A percentile compares a stretch with the other conserved stretches of the same genome.
Evolutionary conservation across 805 yeast species (phyloP).

Genomic region (Yarrowia sp.): DNA sequence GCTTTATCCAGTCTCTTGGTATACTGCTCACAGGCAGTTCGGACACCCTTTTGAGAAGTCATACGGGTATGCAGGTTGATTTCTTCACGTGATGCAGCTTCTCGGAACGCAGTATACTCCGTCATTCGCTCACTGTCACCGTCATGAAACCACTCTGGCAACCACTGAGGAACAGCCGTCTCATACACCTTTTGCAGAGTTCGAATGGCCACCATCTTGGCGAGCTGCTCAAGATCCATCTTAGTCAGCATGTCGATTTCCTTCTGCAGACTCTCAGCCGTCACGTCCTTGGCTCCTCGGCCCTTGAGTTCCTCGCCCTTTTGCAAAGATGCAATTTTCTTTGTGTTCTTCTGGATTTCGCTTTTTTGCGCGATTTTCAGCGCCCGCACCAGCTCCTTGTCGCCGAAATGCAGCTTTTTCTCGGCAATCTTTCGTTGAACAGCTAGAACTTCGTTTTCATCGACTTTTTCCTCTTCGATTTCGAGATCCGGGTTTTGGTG

Average conservation of each 20-base stretch:
- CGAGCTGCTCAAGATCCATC: conserved; percentile 28
- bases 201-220: neutral
- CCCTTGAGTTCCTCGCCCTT: conserved; percentile 4
- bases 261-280: neutral
- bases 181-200: conserved; percentile 30
- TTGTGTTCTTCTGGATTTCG: neutral
- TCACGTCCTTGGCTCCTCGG: conserved; percentile 10
- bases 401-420: conserved; percentile 15
- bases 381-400: conserved; percentile 3
- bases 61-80: conserved; percentile 34
- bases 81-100: conserved; percentile 17
- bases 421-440: conserved; percentile 2
- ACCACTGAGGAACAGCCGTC: conserved; percentile 20
- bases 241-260: conserved; percentile 32
- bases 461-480: conserved; percentile 2
- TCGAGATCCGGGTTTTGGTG: conserved; percentile 14
- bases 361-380: conserved; percentile 12
- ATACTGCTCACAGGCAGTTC: conserved; percentile 26
- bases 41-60: conserved; percentile 30
- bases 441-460: neutral
- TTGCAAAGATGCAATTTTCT: neutral
- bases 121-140: conserved; percentile 28
- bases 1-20: conserved; percentile 29
- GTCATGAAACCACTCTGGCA: conserved; percentile 12
- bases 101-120: conserved; percentile 25